Conservation (phyloP, 164 flowering plant genomes). For the Magnolia sinica region DNA sequence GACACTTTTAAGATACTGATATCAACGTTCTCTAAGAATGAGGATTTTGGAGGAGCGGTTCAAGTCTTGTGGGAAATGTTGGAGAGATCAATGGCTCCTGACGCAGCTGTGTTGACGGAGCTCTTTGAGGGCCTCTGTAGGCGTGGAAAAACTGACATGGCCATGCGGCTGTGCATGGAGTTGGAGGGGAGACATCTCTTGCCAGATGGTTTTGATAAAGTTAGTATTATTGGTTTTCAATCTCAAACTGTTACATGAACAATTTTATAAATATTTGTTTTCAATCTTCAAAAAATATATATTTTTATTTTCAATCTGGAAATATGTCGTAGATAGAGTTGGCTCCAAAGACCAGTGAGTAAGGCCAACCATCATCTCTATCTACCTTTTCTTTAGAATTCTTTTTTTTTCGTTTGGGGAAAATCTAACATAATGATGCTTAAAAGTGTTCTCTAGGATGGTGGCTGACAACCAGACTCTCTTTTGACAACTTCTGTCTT, state of each 20-base stretch:
- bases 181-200: slow-evolving; percentile 40
- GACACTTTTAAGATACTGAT: slow-evolving; percentile 52
- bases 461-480: too few species aligned
- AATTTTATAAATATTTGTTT: too few species aligned
- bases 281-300: too few species aligned
- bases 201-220: slow-evolving; percentile 34
- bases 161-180: slow-evolving; percentile 32
- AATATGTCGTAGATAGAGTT: too few species aligned
- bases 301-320: too few species aligned
- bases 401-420: too few species aligned
- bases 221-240: slow-evolving; percentile 3
- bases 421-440: too few species aligned
- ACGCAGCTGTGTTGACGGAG: slow-evolving; percentile 33
- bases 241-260: background rate
- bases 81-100: slow-evolving; percentile 44
- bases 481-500: too few species aligned
- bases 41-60: slow-evolving; percentile 73
- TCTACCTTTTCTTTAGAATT: too few species aligned
- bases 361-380: too few species aligned
- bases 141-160: slow-evolving; percentile 42
- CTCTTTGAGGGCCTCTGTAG: slow-evolving; percentile 46
- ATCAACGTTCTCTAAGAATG: slow-evolving; percentile 52
- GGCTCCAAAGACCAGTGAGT: too few species aligned
- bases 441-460: too few species aligned
- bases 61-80: slow-evolving; percentile 60